These are phyloP conservation scores for Solanum tarapatanum DNA, from an alignment of 257 asterid species.

Conservation along the genomic window DNA sequence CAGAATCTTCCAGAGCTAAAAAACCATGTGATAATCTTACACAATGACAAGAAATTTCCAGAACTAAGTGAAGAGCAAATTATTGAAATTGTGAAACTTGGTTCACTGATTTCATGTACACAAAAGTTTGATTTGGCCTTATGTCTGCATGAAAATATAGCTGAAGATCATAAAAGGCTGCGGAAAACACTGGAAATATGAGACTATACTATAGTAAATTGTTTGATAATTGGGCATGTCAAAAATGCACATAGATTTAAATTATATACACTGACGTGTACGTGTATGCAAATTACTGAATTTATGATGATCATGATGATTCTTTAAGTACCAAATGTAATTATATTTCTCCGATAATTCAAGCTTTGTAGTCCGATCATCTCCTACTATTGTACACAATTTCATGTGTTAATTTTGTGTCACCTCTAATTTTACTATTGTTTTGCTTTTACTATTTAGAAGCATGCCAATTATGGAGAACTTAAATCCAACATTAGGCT, in stretches of 20 bases:
- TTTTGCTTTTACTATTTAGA: neutral
- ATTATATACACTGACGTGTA: neutral
- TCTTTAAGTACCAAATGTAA: neutral
- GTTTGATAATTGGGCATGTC: neutral
- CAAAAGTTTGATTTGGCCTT: constrained; percentile 22
- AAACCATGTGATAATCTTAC: constrained; percentile 8
- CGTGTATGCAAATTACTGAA: neutral
- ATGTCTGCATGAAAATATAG: neutral
- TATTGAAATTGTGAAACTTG: constrained; percentile 29
- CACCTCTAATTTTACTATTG: neutral
- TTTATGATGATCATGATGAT: neutral
- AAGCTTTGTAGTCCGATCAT: neutral
- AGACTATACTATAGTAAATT: neutral
- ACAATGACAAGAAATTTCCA: constrained; percentile 15
- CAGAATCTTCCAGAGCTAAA: constrained; percentile 14
- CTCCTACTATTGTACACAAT: neutral
- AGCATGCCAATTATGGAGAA: neutral
- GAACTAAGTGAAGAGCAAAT: constrained; percentile 33
- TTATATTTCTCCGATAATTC: neutral
- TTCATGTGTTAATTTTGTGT: neutral
- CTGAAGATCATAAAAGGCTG: neutral
- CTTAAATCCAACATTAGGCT: neutral
- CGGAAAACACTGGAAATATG: neutral
- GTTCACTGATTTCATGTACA: constrained; percentile 23
- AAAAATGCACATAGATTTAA: neutral